phyloP scores from a whole-genome alignment of 345 rosid genomes.

The Eucalyptus erythrocorys region DNA sequence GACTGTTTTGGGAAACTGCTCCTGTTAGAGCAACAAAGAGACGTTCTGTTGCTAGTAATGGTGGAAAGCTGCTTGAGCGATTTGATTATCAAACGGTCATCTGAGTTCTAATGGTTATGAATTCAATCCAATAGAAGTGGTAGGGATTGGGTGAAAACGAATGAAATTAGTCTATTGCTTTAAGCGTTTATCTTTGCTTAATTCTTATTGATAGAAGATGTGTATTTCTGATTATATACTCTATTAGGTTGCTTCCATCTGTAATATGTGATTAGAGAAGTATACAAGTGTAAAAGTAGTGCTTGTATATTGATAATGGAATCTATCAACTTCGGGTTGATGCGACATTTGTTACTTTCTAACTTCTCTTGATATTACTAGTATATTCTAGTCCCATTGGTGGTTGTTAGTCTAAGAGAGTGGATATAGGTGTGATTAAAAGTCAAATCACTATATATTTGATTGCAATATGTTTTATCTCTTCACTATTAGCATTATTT shows the following conservation, averaged over 20 bases:
- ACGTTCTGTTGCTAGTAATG: no score
- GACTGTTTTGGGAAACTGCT: background rate
- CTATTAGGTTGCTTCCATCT: background rate
- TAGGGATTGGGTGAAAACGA: background rate
- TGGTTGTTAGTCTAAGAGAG: background rate
- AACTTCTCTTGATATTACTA: background rate
- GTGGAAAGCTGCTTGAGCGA: background rate
- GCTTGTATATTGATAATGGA: fast-evolving
- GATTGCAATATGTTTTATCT: background rate
- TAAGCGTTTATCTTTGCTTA: background rate
- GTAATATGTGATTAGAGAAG: background rate
- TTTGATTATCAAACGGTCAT: background rate
- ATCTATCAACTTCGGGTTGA: background rate
- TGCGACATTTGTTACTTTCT: background rate
- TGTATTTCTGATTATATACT: background rate
- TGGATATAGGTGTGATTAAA: background rate
- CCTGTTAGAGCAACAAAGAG: no score
- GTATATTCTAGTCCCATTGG: fast-evolving
- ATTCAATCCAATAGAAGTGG: background rate
- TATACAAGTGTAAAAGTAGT: background rate
- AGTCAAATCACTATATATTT: background rate
- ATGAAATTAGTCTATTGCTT: background rate
- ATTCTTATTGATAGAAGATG: background rate
- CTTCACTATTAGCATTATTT: background rate
- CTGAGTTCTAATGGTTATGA: background rate